Evolutionary conservation across 2,329 filamentous ascomycete genomes (phyloP).

Genomic region (Botrytis sinoallii): DNA sequence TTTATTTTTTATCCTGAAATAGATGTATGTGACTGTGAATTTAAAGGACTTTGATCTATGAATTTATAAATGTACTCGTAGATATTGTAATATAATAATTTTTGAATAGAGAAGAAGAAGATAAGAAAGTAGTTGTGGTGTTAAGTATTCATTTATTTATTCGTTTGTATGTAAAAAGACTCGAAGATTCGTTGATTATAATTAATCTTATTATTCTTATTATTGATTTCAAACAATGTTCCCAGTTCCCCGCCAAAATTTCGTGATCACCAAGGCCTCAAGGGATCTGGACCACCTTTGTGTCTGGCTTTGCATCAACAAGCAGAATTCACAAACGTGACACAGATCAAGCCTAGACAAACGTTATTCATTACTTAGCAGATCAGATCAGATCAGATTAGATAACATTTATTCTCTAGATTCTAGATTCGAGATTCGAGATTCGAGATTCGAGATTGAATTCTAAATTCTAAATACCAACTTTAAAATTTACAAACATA

Average conservation of each 20-base stretch:
- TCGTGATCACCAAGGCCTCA: conserved; percentile 24
- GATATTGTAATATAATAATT: background rate
- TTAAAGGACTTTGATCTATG: background rate
- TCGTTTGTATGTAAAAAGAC: background rate
- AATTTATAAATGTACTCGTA: background rate
- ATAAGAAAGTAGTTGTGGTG: background rate
- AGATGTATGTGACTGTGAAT: background rate
- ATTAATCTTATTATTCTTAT: conserved; percentile 1
- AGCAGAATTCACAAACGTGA: background rate
- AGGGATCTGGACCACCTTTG: conserved; percentile 22
- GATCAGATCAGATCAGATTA: background rate
- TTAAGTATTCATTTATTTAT: background rate
- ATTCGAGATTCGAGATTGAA: too few species aligned
- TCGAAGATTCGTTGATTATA: conserved; percentile 4
- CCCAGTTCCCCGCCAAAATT: conserved; percentile 25
- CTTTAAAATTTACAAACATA: background rate
- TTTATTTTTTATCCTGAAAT: background rate
- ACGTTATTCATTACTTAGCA: background rate
- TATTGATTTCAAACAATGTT: conserved; percentile 31
- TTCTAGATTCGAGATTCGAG: too few species aligned
- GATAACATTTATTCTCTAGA: background rate
- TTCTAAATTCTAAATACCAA: too few species aligned
- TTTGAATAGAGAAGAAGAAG: conserved; percentile 19
- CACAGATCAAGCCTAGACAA: background rate
- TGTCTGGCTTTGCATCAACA: background rate